Conservation (phyloP, 495 filamentous ascomycete genomes). For the Penicillium longicatenatum region DNA sequence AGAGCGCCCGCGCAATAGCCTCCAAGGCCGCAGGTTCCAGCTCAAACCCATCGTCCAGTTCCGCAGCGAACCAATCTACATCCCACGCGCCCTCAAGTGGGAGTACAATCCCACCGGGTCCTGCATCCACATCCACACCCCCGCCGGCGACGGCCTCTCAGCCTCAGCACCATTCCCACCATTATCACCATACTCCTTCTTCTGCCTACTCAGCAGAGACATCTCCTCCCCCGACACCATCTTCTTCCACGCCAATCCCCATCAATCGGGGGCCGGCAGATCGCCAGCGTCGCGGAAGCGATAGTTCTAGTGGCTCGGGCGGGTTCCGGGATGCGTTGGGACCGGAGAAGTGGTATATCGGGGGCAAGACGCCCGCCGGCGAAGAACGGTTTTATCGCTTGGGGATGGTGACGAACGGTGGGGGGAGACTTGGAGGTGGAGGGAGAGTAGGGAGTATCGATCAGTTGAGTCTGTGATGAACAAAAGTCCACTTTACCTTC, state of each 20-base stretch:
- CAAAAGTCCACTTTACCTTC: too few relatives aligned
- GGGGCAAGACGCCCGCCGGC: conserved; percentile 78
- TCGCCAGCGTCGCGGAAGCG: conserved; percentile 60
- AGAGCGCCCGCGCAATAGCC: conserved; percentile 46
- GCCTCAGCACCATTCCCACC: conserved; percentile 25
- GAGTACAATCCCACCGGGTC: not conserved
- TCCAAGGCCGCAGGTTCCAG: conserved; percentile 35
- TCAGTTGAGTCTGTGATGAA: conserved; percentile 61
- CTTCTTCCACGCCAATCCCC: conserved; percentile 41
- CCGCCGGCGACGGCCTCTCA: conserved; percentile 12
- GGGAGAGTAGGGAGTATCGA: conserved; percentile 62
- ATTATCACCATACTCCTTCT: conserved; percentile 28
- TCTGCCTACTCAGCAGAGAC: conserved; percentile 6
- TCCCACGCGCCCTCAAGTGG: not conserved
- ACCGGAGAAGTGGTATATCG: conserved; percentile 86
- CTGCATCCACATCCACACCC: conserved; percentile 12
- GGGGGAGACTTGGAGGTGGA: conserved; percentile 53
- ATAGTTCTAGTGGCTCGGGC: conserved; percentile 77
- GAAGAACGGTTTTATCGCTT: conserved; percentile 86
- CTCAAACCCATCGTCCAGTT: conserved; percentile 4
- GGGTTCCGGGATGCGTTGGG: conserved; percentile 75
- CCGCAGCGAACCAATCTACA: conserved; percentile 15
- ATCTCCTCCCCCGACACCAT: conserved; percentile 29
- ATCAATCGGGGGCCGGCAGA: conserved; percentile 27
- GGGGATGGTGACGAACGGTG: conserved; percentile 58